Evolutionary conservation across 148 eudicot genomes (phyloP).

Genomic region (Linanthus parryae): DNA sequence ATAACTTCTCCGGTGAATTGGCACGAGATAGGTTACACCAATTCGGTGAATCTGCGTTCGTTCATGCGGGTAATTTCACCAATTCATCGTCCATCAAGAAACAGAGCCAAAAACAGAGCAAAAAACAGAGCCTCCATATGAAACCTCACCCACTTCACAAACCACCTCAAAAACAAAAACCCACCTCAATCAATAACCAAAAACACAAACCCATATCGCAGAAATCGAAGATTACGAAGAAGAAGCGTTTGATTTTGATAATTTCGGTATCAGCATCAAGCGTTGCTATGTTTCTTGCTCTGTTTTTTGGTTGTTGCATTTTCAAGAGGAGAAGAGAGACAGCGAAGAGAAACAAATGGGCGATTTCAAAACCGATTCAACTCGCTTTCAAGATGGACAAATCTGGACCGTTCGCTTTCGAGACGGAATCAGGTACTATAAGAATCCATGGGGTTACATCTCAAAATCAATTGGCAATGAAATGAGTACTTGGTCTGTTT

Average conservation of each 20-base stretch:
- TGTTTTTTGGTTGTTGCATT: constrained; percentile 12
- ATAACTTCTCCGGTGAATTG: constrained; percentile 49
- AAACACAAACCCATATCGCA: constrained; percentile 28
- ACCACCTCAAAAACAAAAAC: constrained; percentile 15
- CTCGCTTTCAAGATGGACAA: constrained; percentile 53
- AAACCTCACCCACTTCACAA: constrained; percentile 21
- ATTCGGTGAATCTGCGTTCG: constrained; percentile 57
- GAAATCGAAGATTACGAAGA: no score
- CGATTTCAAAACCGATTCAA: constrained; percentile 61
- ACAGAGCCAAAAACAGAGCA: not conserved
- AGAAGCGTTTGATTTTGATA: constrained; percentile 13
- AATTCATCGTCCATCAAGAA: no score
- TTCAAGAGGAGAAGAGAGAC: constrained; percentile 25
- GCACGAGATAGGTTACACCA: constrained; percentile 8
- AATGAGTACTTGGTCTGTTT: no score
- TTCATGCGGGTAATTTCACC: constrained; percentile 49
- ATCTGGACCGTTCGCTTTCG: constrained; percentile 89
- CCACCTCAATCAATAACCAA: not conserved
- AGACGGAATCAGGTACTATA: constrained; percentile 67
- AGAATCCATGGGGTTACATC: no score
- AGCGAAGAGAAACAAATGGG: constrained; percentile 49
- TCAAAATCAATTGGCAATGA: no score
- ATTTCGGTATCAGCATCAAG: constrained; percentile 35
- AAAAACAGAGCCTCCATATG: not conserved
- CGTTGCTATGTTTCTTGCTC: constrained; percentile 12